Conservation (phyloP, 192 early-diverging fungal species). For the Coemansia sp. region DNA sequence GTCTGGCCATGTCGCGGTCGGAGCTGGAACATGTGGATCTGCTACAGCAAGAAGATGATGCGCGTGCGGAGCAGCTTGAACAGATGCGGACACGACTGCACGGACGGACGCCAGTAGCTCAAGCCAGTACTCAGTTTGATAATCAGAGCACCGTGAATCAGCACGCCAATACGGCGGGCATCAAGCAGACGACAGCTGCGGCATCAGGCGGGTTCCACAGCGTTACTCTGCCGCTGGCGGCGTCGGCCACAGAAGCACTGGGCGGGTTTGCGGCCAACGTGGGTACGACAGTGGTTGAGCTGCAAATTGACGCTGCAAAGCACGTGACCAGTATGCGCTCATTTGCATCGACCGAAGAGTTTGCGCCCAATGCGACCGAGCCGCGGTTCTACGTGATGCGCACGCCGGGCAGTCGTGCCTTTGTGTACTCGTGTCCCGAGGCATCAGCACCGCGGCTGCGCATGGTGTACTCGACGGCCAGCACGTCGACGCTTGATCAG, state of each 20-base stretch:
- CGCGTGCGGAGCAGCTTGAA: slow-evolving; percentile 51
- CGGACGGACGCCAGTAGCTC: not conserved
- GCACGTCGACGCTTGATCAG: slow-evolving; percentile 35
- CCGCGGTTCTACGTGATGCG: slow-evolving; percentile 56
- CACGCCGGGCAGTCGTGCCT: slow-evolving; percentile 41
- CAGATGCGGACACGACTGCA: slow-evolving; percentile 36
- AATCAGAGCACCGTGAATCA: slow-evolving; percentile 20
- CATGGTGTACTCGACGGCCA: slow-evolving; percentile 56
- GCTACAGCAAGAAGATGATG: slow-evolving; percentile 48
- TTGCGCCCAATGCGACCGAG: slow-evolving; percentile 34
- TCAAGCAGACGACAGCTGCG: slow-evolving; percentile 50
- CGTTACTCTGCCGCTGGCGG: slow-evolving; percentile 47
- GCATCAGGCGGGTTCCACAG: slow-evolving; percentile 54
- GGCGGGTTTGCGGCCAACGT: slow-evolving; percentile 30
- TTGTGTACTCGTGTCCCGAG: slow-evolving; percentile 56
- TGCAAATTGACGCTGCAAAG: slow-evolving; percentile 42
- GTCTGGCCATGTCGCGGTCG: slow-evolving; percentile 47
- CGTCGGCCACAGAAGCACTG: slow-evolving; percentile 30
- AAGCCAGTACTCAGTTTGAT: not conserved
- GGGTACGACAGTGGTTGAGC: slow-evolving; percentile 43
- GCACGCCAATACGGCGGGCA: slow-evolving; percentile 34
- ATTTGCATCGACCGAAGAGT: slow-evolving; percentile 40
- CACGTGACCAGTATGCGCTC: slow-evolving; percentile 25
- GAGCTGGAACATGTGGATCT: slow-evolving; percentile 53
- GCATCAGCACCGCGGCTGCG: slow-evolving; percentile 48